Conservation (phyloP, 2,329 filamentous ascomycete species). For the Pseudocercospora musae region DNA sequence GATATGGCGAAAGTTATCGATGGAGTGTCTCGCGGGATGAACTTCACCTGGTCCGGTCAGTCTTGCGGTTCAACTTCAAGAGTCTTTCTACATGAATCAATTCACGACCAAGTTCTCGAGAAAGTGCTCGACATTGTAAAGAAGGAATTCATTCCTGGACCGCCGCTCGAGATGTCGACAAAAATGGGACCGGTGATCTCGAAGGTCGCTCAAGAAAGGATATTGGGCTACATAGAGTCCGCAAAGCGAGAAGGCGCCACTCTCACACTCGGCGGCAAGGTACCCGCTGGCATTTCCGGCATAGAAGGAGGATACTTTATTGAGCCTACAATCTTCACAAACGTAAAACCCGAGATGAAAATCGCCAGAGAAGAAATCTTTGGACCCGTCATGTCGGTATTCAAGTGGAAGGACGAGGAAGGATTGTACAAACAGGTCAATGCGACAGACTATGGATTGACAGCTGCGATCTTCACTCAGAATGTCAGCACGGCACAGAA, state of each 20-base stretch:
- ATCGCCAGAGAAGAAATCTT: slow-evolving; percentile 61
- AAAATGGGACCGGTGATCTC: slow-evolving; percentile 22
- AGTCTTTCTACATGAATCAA: slow-evolving; percentile 24
- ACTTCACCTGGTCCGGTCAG: slow-evolving; percentile 29
- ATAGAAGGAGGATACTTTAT: background rate
- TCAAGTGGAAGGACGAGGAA: slow-evolving; percentile 21
- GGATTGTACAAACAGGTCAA: slow-evolving; percentile 19
- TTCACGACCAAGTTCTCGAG: slow-evolving; percentile 20
- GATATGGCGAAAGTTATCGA: slow-evolving; percentile 34
- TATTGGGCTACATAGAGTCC: background rate
- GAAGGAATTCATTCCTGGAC: slow-evolving; percentile 16
- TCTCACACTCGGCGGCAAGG: background rate
- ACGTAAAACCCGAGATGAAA: slow-evolving; percentile 55
- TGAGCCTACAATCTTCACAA: slow-evolving; percentile 23
- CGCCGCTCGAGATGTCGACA: slow-evolving; percentile 19
- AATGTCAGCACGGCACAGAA: slow-evolving; percentile 15
- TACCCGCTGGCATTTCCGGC: slow-evolving; percentile 50
- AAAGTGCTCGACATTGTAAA: slow-evolving; percentile 15
- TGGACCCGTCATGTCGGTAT: slow-evolving; percentile 43
- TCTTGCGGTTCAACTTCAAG: slow-evolving; percentile 24
- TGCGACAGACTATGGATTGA: slow-evolving; percentile 21
- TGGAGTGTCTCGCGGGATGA: slow-evolving; percentile 34
- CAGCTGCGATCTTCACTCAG: slow-evolving; percentile 18
- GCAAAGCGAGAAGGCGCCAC: background rate
- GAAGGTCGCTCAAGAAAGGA: slow-evolving; percentile 8